Evolutionary conservation across 2,329 filamentous ascomycete species (phyloP).

Genomic region (Colletotrichum echinochloae): DNA sequence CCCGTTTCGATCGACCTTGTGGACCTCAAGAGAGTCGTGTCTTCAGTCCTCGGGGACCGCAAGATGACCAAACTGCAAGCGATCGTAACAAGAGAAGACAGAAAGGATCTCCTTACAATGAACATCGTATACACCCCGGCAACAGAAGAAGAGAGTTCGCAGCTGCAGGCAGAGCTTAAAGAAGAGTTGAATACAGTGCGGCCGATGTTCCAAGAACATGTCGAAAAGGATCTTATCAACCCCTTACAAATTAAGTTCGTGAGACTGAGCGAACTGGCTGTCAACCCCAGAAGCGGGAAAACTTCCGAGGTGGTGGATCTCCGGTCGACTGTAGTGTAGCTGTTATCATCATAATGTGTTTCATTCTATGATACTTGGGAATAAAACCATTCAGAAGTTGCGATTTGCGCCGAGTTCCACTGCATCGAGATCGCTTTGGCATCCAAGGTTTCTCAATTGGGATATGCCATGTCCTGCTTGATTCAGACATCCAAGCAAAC

Average conservation of each 20-base stretch:
- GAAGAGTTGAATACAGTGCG: slow-evolving; percentile 21
- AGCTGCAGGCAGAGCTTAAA: slow-evolving; percentile 16
- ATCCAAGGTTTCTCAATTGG: background rate
- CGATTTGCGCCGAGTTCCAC: too few species aligned
- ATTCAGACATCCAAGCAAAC: too few species aligned
- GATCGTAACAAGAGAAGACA: slow-evolving; percentile 20
- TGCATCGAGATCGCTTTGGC: background rate
- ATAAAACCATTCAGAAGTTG: too few species aligned
- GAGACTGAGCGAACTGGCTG: slow-evolving; percentile 24
- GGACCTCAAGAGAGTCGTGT: slow-evolving; percentile 30
- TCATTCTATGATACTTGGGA: too few species aligned
- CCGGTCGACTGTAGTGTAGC: slow-evolving; percentile 29
- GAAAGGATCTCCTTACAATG: slow-evolving; percentile 30
- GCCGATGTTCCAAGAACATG: slow-evolving; percentile 35
- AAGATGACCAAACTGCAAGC: slow-evolving; percentile 27
- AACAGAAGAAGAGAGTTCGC: slow-evolving; percentile 15
- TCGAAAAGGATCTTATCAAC: slow-evolving; percentile 32
- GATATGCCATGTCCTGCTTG: background rate
- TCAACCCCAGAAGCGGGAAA: slow-evolving; percentile 34
- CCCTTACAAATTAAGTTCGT: slow-evolving; percentile 22
- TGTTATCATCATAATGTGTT: background rate
- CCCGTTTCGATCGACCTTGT: slow-evolving; percentile 34
- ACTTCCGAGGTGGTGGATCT: slow-evolving; percentile 30
- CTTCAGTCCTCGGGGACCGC: slow-evolving; percentile 12
- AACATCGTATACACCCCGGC: slow-evolving; percentile 16